These are phyloP conservation scores for Trichodelitschia bisporula DNA, from an alignment of 495 filamentous ascomycete species.

Conservation along the genomic window DNA sequence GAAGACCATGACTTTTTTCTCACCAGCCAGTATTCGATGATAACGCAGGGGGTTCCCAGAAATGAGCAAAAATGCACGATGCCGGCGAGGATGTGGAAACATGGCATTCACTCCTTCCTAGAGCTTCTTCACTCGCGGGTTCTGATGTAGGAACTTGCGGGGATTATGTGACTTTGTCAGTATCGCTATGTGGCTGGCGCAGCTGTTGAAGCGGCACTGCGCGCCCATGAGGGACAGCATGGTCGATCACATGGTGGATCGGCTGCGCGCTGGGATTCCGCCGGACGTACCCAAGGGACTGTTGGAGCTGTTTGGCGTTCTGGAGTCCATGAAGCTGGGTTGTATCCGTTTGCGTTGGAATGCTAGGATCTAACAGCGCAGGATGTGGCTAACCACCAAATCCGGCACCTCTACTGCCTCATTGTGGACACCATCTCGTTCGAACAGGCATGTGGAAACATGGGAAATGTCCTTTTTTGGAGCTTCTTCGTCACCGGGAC, in stretches of 20 bases:
- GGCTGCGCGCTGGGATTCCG: constrained; percentile 45
- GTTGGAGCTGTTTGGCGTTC: constrained; percentile 31
- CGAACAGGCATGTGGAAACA: constrained; percentile 62
- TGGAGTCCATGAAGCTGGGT: constrained; percentile 24
- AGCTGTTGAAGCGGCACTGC: constrained; percentile 69
- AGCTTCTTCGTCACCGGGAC: too few species aligned
- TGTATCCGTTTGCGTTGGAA: constrained; percentile 7
- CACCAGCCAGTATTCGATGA: too few species aligned
- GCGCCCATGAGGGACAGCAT: constrained; percentile 81
- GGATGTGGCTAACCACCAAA: constrained; percentile 94
- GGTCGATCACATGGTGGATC: constrained; percentile 70
- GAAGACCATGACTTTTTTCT: too few species aligned
- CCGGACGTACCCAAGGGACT: constrained; percentile 53
- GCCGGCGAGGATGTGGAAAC: too few species aligned
- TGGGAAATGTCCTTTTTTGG: too few species aligned
- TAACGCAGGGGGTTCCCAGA: too few species aligned
- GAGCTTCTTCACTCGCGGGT: constrained; percentile 60
- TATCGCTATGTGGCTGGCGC: constrained; percentile 57
- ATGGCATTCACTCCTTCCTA: too few species aligned
- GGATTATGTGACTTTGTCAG: constrained; percentile 66
- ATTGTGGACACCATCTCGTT: constrained; percentile 85
- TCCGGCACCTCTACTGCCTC: constrained; percentile 58
- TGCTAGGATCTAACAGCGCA: constrained; percentile 11
- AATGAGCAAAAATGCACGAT: too few species aligned
- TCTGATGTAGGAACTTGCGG: constrained; percentile 79